phyloP scores from a whole-genome alignment of 2,329 filamentous ascomycete species.

The Dothistroma pini region DNA sequence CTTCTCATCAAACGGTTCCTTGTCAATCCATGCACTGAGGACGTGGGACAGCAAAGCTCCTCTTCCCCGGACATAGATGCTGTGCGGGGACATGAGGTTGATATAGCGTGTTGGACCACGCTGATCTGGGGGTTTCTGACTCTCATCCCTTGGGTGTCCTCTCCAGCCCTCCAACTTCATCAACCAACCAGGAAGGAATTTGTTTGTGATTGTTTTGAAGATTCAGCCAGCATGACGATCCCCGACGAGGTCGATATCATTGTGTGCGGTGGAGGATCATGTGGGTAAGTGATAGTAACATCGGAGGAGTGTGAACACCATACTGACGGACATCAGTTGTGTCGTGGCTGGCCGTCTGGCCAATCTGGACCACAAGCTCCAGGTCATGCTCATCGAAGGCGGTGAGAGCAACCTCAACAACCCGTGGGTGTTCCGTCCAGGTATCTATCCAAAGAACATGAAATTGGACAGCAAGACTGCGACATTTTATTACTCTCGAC shows the following conservation, averaged over 20 bases:
- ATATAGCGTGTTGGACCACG: constrained; percentile 22
- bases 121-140: constrained; percentile 2
- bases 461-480: constrained; percentile 77
- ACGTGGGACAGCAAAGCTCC: constrained; percentile 18
- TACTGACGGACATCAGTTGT: constrained; percentile 39
- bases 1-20: constrained; percentile 18
- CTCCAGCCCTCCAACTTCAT: neutral
- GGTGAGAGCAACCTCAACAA: constrained; percentile 74
- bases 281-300: constrained; percentile 46
- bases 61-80: constrained; percentile 20
- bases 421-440: constrained; percentile 71
- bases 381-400: constrained; percentile 66
- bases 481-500: constrained; percentile 74
- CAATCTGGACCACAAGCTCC: constrained; percentile 71
- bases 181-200: neutral
- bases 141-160: constrained; percentile 1
- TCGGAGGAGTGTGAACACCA: neutral
- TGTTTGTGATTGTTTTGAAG: constrained; percentile 9
- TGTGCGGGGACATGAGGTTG: constrained; percentile 24
- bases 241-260: constrained; percentile 80
- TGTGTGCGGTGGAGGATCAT: constrained; percentile 70
- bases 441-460: constrained; percentile 74
- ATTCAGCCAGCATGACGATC: constrained; percentile 51
- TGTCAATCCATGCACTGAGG: constrained; percentile 16
- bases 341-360: constrained; percentile 58